These are phyloP conservation scores for Lichtheimia ramosa DNA, from an alignment of 371 early-diverging fungal genomes.

Conservation along the genomic window DNA sequence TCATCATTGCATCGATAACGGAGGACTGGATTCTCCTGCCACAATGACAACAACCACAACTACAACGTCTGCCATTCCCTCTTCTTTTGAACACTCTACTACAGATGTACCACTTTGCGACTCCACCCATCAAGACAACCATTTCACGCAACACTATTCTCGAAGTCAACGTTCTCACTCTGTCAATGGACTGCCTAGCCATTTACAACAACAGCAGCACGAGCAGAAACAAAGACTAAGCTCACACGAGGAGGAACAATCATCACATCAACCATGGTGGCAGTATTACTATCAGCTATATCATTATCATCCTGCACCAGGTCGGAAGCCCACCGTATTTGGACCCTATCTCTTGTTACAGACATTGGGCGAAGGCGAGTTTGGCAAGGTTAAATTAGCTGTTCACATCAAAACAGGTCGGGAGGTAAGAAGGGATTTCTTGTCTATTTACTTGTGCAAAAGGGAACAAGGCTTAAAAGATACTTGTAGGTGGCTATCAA, in stretches of 20 bases:
- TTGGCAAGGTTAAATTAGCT: slow-evolving; percentile 97
- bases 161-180: slow-evolving; percentile 41
- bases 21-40: slow-evolving; percentile 2
- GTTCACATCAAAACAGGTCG: slow-evolving; percentile 88
- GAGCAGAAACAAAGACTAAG: slow-evolving; percentile 30
- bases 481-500: slow-evolving; percentile 76
- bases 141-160: slow-evolving; percentile 7
- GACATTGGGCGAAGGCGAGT: slow-evolving; percentile 98
- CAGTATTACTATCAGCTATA: slow-evolving; percentile 43
- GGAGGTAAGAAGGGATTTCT: slow-evolving; percentile 64
- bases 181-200: slow-evolving; percentile 44
- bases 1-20: slow-evolving; percentile 5
- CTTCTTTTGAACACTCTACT: not conserved
- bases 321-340: slow-evolving; percentile 64
- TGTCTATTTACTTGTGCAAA: too few relatives aligned
- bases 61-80: not conserved
- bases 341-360: slow-evolving; percentile 95
- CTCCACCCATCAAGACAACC: not conserved
- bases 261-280: slow-evolving; percentile 33
- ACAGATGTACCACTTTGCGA: not conserved
- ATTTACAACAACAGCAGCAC: slow-evolving; percentile 29
- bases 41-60: not conserved
- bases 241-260: not conserved
- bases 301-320: slow-evolving; percentile 44
- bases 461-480: too few relatives aligned